These are phyloP conservation scores for Bolboschoenoplectus hybrid DNA, from an alignment of 202 grass and related monocot species.

Conservation along the genomic window DNA sequence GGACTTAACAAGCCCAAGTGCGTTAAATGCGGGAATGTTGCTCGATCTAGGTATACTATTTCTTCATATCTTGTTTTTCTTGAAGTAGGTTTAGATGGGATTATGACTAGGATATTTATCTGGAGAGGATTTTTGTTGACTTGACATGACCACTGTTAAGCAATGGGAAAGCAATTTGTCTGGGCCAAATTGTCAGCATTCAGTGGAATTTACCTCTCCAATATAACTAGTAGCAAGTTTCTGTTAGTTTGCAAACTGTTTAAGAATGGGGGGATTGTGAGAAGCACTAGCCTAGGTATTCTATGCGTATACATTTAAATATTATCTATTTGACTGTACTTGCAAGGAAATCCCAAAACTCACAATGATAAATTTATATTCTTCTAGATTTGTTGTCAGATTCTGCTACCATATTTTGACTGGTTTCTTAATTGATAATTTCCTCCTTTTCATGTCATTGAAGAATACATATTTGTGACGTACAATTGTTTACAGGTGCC, in stretches of 20 bases:
- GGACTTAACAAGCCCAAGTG: slow-evolving; percentile 98
- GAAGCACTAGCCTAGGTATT: neutral
- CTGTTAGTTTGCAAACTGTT: neutral
- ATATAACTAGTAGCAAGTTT: neutral
- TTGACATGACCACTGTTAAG: neutral
- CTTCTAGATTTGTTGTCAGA: neutral
- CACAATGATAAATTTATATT: neutral
- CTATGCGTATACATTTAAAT: neutral
- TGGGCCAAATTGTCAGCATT: neutral
- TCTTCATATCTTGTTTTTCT: neutral
- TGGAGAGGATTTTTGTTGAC: neutral
- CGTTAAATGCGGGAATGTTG: slow-evolving; percentile 92
- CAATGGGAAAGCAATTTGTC: neutral
- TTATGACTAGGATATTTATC: neutral
- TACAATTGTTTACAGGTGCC: slow-evolving; percentile 64
- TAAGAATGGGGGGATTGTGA: neutral
- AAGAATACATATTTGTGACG: neutral
- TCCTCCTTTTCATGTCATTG: neutral
- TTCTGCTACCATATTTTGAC: neutral
- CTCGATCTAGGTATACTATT: slow-evolving; percentile 73
- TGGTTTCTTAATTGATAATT: neutral
- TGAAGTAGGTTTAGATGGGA: neutral
- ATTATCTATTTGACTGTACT: neutral
- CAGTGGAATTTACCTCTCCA: neutral
- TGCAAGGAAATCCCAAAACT: neutral